Evolutionary conservation across 768 basidiomycete genomes (phyloP).

Genomic region (Mycena metata): DNA sequence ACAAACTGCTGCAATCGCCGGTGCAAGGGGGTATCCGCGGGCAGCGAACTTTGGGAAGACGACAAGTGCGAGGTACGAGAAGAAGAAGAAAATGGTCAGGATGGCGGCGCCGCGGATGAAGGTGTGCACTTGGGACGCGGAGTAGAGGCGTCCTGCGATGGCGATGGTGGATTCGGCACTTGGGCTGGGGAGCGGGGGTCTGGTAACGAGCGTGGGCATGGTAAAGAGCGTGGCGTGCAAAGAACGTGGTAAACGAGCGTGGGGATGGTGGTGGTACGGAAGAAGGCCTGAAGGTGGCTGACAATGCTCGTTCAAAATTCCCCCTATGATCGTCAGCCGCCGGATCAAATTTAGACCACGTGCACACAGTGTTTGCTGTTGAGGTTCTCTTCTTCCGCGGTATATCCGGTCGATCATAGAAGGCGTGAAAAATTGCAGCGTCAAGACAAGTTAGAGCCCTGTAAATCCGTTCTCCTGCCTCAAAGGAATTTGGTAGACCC

Average conservation of each 20-base stretch:
- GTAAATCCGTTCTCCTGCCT: too few relatives aligned
- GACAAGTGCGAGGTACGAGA: constrained; percentile 20
- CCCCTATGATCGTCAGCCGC: too few relatives aligned
- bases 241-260: not conserved
- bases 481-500: too few relatives aligned
- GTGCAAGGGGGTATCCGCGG: too few relatives aligned
- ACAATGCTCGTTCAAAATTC: too few relatives aligned
- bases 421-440: too few relatives aligned
- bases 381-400: too few relatives aligned
- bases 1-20: too few relatives aligned
- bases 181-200: not conserved
- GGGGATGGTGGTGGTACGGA: not conserved
- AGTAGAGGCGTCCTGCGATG: constrained; percentile 9
- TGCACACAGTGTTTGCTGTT: too few relatives aligned
- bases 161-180: not conserved
- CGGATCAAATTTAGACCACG: too few relatives aligned
- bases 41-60: not conserved
- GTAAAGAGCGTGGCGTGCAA: not conserved
- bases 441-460: too few relatives aligned
- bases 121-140: constrained; percentile 4
- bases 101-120: not conserved
- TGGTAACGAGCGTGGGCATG: not conserved
- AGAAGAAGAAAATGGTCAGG: not conserved
- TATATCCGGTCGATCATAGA: too few relatives aligned
- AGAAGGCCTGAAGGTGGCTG: not conserved